phyloP scores from a whole-genome alignment of 306 rosid species.

The Delonix regia region DNA sequence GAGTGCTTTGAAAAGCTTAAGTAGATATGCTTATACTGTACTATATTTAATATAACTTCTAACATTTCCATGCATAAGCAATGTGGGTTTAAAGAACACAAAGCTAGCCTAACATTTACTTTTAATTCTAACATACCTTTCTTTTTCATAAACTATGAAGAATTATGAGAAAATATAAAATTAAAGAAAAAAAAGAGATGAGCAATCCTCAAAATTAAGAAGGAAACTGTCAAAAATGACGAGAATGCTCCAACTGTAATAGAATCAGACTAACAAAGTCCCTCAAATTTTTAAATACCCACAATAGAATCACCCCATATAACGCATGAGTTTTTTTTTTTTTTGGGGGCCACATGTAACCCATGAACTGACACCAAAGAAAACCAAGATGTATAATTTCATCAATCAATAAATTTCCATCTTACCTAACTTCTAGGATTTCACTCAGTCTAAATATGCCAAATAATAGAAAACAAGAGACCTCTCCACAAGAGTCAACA shows the following conservation, averaged over 20 bases:
- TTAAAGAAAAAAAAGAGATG: not conserved
- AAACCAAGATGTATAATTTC: constrained; percentile 25
- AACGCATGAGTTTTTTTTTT: no score
- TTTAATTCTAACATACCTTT: not conserved
- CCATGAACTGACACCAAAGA: constrained; percentile 25
- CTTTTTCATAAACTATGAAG: not conserved
- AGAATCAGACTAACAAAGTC: constrained; percentile 20
- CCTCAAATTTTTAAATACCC: constrained; percentile 21
- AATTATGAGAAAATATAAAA: not conserved
- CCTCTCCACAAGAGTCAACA: constrained; percentile 9
- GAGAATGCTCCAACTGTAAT: constrained; percentile 11
- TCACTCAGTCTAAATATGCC: not conserved
- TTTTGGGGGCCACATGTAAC: no score
- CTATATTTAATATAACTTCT: not conserved
- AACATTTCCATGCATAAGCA: not conserved
- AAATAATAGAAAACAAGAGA: constrained; percentile 5
- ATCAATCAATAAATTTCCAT: constrained; percentile 9
- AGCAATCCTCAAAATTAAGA: constrained; percentile 5
- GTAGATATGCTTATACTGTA: not conserved
- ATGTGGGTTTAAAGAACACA: not conserved
- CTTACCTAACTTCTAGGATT: not conserved
- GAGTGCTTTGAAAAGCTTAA: not conserved
- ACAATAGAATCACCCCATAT: constrained; percentile 3
- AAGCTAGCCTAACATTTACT: not conserved
- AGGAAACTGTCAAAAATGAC: not conserved